Evolutionary conservation across 306 rosid genomes (phyloP).

Genomic region (Hippophae tibetana): DNA sequence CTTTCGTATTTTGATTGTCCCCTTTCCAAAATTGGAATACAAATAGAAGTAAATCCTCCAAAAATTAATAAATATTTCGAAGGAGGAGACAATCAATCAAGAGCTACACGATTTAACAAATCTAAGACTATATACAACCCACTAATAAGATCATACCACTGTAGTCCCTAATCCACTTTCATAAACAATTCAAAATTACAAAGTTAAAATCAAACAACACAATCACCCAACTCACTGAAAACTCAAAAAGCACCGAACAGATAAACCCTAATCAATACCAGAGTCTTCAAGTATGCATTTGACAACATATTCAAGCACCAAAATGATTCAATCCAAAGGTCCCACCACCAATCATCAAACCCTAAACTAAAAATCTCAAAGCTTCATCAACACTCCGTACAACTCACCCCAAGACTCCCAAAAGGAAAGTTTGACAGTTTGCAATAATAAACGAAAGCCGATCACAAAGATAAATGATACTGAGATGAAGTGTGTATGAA

Average conservation of each 20-base stretch:
- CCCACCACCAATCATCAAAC: conserved; percentile 12
- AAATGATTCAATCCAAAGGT: conserved; percentile 17
- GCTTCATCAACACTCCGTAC: not conserved
- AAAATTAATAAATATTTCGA: conserved; percentile 45
- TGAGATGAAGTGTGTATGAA: conserved; percentile 14
- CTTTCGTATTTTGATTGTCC: conserved; percentile 8
- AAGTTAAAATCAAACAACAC: conserved; percentile 1
- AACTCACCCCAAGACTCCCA: not conserved
- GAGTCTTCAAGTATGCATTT: conserved; percentile 46
- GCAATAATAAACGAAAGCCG: not conserved
- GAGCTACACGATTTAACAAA: conserved; percentile 23
- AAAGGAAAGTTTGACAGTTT: not conserved
- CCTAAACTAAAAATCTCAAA: conserved; percentile 12
- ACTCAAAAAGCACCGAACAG: conserved; percentile 1
- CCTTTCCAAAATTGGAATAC: conserved; percentile 15
- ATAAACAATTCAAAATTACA: conserved; percentile 5
- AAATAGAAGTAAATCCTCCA: conserved; percentile 43
- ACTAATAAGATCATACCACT: conserved; percentile 17
- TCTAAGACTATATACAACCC: conserved; percentile 41
- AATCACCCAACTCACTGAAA: conserved; percentile 8
- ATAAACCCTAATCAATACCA: conserved; percentile 40
- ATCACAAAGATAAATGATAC: not conserved
- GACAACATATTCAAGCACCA: conserved; percentile 39
- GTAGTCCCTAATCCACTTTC: conserved; percentile 10
- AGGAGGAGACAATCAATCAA: conserved; percentile 32